These are phyloP conservation scores for Blepharisma japonicum DNA, from an alignment of 73 alveolate species.

Conservation along the genomic window DNA sequence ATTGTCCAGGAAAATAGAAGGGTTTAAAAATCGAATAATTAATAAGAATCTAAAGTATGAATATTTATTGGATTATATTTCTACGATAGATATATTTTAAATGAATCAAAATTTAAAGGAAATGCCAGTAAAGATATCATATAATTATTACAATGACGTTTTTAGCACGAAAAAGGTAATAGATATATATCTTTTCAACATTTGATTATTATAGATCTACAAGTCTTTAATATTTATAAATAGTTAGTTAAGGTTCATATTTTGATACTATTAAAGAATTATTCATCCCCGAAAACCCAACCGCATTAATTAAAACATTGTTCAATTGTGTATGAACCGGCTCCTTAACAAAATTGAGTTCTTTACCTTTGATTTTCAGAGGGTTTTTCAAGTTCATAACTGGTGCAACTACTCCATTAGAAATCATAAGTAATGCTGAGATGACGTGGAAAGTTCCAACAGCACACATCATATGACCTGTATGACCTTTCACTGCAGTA, in stretches of 20 bases:
- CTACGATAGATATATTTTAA: no score
- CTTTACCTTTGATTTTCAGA: not conserved
- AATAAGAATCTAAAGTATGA: no score
- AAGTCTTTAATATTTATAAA: no score
- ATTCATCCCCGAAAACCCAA: constrained; percentile 2
- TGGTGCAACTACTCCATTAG: constrained; percentile 26
- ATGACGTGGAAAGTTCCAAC: constrained; percentile 50
- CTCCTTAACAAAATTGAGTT: not conserved
- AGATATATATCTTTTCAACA: no score
- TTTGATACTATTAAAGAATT: not conserved
- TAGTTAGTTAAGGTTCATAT: not conserved
- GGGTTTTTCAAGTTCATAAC: constrained; percentile 4
- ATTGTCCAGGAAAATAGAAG: no score
- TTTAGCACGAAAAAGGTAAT: no score
- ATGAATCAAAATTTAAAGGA: no score
- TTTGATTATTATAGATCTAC: no score
- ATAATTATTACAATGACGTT: no score
- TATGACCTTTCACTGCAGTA: constrained; percentile 34
- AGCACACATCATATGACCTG: constrained; percentile 49
- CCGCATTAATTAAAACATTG: not conserved
- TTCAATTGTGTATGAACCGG: not conserved
- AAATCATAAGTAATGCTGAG: constrained; percentile 24
- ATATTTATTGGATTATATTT: no score
- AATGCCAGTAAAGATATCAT: no score
- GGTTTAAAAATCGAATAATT: no score